phyloP scores from a whole-genome alignment of 768 basidiomycete genomes.

The Clavaria fumosa region DNA sequence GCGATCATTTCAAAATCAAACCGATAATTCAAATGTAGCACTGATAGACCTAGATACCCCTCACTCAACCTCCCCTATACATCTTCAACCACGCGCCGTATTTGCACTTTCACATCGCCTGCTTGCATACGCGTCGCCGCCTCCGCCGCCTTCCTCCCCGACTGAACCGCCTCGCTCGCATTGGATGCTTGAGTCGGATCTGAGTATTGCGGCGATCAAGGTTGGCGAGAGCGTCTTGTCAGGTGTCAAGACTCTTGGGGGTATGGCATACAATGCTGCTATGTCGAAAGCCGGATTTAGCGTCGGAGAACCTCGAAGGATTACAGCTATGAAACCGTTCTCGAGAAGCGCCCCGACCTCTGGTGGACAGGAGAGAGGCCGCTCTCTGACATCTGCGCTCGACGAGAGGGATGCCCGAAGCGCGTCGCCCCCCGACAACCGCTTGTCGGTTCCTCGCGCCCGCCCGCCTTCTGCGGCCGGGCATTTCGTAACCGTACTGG shows the following conservation, averaged over 20 bases:
- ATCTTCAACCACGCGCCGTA: constrained; percentile 32
- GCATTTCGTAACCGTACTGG: constrained; percentile 40
- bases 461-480: constrained; percentile 15
- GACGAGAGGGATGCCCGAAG: constrained; percentile 10
- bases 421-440: constrained; percentile 1
- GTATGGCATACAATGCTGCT: constrained; percentile 41
- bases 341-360: constrained; percentile 49
- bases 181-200: constrained; percentile 24
- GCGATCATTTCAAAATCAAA: constrained; percentile 15
- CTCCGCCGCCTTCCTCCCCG: constrained; percentile 6
- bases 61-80: constrained; percentile 11
- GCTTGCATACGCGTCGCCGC: constrained; percentile 35
- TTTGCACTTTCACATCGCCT: constrained; percentile 49
- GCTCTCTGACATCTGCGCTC: constrained; percentile 7
- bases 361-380: constrained; percentile 2
- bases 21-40: constrained; percentile 7
- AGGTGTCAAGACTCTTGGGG: constrained; percentile 49
- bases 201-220: constrained; percentile 39
- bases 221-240: constrained; percentile 47
- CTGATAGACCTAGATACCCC: constrained; percentile 8
- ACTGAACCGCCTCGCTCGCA: constrained; percentile 3
- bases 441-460: not conserved
- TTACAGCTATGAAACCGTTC: constrained; percentile 17
- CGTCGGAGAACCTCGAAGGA: constrained; percentile 7
- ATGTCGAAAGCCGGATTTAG: constrained; percentile 10